A percentile compares a stretch with the other conserved stretches of the same genome.
Evolutionary conservation across 2,329 filamentous ascomycete species (phyloP).

Genomic region (Chaetoscypha palmicola): DNA sequence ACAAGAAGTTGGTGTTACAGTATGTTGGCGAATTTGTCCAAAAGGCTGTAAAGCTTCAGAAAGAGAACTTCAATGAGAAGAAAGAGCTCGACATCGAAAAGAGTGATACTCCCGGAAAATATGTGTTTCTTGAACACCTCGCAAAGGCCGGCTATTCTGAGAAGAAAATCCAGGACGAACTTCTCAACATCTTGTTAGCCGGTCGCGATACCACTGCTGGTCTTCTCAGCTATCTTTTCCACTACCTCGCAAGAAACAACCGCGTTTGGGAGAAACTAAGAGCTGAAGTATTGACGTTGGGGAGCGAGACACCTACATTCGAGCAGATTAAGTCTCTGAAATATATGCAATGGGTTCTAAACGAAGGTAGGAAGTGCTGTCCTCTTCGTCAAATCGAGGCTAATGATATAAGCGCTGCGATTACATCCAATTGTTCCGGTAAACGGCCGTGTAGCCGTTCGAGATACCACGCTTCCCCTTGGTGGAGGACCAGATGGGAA

Average conservation of each 20-base stretch:
- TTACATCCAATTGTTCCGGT: constrained; percentile 35
- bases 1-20: constrained; percentile 21
- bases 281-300: constrained; percentile 27
- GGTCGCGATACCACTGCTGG: constrained; percentile 38
- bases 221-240: constrained; percentile 33
- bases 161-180: constrained; percentile 33
- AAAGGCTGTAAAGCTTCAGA: constrained; percentile 20
- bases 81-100: constrained; percentile 17
- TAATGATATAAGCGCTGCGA: constrained; percentile 24
- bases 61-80: constrained; percentile 9
- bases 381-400: neutral
- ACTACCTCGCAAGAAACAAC: constrained; percentile 24
- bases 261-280: constrained; percentile 31
- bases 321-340: constrained; percentile 44
- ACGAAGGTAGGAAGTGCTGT: constrained; percentile 42
- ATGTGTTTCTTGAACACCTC: constrained; percentile 45
- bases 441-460: constrained; percentile 24
- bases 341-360: constrained; percentile 49
- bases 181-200: constrained; percentile 34
- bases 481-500: constrained; percentile 29
- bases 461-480: constrained; percentile 21
- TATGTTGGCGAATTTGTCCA: constrained; percentile 27
- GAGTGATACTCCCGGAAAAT: constrained; percentile 27
- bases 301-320: constrained; percentile 36
- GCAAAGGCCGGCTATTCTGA: constrained; percentile 39